Percentiles rank a stretch among this genome's conserved stretches.
Evolutionary conservation across 2,329 filamentous ascomycete species (phyloP).

Genomic region (Drechslerella dactyloides): DNA sequence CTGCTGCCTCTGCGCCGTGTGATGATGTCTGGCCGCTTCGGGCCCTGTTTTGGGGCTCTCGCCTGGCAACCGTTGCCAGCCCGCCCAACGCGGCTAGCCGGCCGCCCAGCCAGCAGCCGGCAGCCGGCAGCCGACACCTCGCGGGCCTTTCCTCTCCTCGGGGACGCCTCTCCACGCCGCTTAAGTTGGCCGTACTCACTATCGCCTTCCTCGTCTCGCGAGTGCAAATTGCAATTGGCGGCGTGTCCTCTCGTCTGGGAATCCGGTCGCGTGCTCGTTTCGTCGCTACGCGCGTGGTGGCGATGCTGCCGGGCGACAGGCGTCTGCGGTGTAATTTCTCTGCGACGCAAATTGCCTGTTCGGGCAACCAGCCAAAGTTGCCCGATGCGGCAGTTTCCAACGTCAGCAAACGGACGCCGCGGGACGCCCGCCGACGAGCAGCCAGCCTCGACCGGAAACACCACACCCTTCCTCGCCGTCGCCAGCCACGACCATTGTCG

Average conservation of each 20-base stretch:
- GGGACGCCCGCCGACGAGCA: conserved; percentile 20
- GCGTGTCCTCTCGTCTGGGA: too few species aligned
- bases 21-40: conserved; percentile 1
- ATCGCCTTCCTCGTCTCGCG: too few species aligned
- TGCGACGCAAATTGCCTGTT: conserved; percentile 19
- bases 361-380: conserved; percentile 15
- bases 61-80: conserved; percentile 46
- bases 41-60: not conserved
- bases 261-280: not conserved
- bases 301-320: not conserved
- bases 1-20: conserved; percentile 28
- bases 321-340: not conserved
- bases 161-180: too few species aligned
- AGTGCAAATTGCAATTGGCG: too few species aligned
- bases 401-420: conserved; percentile 39
- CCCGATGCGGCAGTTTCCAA: conserved; percentile 25
- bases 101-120: not conserved
- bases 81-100: not conserved
- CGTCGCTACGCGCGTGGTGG: not conserved
- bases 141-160: too few species aligned
- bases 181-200: too few species aligned
- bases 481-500: too few species aligned
- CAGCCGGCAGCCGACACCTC: not conserved
- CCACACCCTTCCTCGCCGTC: not conserved
- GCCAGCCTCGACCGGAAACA: not conserved